phyloP scores from a whole-genome alignment of 2,329 filamentous ascomycete genomes.

The Pseudopithomyces chartarum region DNA sequence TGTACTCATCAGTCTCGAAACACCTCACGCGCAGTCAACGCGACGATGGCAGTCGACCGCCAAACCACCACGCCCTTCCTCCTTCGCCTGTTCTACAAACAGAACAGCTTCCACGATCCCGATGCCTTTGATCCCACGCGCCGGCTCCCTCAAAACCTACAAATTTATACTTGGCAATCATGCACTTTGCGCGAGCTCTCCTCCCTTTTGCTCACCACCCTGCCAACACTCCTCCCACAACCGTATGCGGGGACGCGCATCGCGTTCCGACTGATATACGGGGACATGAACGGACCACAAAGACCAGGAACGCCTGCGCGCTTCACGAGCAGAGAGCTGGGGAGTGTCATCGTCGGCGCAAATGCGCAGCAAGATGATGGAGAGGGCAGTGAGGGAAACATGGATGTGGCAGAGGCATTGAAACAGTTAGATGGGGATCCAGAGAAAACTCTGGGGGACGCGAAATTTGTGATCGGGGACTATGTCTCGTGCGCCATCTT shows the following conservation, averaged over 20 bases:
- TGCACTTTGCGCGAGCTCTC: conserved; percentile 83
- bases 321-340: conserved; percentile 80
- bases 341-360: conserved; percentile 74
- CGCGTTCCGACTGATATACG: conserved; percentile 85
- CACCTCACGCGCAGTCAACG: not conserved
- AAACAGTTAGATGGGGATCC: conserved; percentile 63
- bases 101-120: conserved; percentile 72
- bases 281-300: conserved; percentile 65
- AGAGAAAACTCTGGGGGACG: conserved; percentile 75
- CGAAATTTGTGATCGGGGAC: conserved; percentile 85
- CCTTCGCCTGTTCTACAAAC: conserved; percentile 82
- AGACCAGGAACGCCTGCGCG: conserved; percentile 56
- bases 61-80: conserved; percentile 79
- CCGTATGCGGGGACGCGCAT: conserved; percentile 81
- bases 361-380: conserved; percentile 33
- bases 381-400: conserved; percentile 12
- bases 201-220: conserved; percentile 71
- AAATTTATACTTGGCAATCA: conserved; percentile 84
- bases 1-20: not conserved
- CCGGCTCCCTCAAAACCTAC: conserved; percentile 67
- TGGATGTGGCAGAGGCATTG: conserved; percentile 34
- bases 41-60: conserved; percentile 62
- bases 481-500: conserved; percentile 83
- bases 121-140: conserved; percentile 67
- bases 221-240: conserved; percentile 71